A percentile compares a stretch with the other conserved stretches of the same genome.
Conservation (phyloP, 2,329 filamentous ascomycete genomes). For the Cercospora brassicicola region DNA sequence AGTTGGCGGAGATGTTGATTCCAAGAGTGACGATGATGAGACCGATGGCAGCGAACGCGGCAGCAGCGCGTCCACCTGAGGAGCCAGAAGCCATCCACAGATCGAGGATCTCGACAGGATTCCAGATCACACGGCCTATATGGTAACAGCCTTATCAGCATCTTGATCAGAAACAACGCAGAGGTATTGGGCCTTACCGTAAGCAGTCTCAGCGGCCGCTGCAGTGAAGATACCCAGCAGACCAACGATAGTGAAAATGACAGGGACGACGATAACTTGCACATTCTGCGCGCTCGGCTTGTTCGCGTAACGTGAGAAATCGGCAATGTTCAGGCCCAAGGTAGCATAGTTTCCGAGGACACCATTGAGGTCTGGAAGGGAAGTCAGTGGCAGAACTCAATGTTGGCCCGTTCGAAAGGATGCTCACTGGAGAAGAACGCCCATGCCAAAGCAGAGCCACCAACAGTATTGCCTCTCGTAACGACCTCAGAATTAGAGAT, state of each 20-base stretch:
- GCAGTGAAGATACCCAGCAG: conserved; percentile 54
- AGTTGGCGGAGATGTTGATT: conserved; percentile 56
- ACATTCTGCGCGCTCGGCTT: conserved; percentile 36
- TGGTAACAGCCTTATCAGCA: neutral
- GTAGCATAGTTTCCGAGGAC: conserved; percentile 39
- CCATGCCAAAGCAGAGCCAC: conserved; percentile 35
- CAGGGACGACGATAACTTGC: conserved; percentile 45
- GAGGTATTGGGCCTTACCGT: conserved; percentile 40
- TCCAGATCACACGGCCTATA: conserved; percentile 36
- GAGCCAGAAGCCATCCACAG: conserved; percentile 30
- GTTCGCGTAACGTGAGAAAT: conserved; percentile 39
- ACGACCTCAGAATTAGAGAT: conserved; percentile 38
- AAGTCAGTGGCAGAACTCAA: conserved; percentile 27
- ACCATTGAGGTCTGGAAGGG: conserved; percentile 32
- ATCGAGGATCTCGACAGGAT: conserved; percentile 41
- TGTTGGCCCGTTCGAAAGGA: neutral
- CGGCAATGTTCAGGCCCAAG: conserved; percentile 38
- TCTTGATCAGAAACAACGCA: neutral
- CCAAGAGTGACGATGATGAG: conserved; percentile 56
- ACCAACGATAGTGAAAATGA: conserved; percentile 53
- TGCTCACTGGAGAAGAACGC: conserved; percentile 29
- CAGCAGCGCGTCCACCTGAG: conserved; percentile 30
- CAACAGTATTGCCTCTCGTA: conserved; percentile 30
- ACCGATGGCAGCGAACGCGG: conserved; percentile 33
- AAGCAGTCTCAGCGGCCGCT: conserved; percentile 54